Evolutionary conservation across 2,329 filamentous ascomycete genomes (phyloP).

Genomic region (Sporothrix pseudoabietina): DNA sequence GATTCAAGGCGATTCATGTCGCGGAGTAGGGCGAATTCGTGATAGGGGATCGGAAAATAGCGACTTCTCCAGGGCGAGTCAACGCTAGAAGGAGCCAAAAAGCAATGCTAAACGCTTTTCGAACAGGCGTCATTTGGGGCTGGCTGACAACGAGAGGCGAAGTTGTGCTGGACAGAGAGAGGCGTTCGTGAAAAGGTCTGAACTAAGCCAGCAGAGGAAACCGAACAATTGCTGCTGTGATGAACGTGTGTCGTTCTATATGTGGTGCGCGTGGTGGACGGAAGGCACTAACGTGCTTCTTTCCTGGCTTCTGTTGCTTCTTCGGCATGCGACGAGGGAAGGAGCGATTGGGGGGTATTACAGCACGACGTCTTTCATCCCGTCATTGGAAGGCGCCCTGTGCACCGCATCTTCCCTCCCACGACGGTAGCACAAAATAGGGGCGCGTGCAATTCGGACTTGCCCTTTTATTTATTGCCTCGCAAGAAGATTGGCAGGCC

Average conservation of each 20-base stretch:
- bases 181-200: background rate
- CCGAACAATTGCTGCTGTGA: background rate
- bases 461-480: background rate
- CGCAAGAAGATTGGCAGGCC: background rate
- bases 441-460: background rate
- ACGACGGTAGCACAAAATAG: background rate
- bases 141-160: background rate
- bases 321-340: background rate
- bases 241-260: background rate
- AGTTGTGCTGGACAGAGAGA: background rate
- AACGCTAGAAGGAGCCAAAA: slow-evolving; percentile 16
- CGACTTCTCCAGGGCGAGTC: background rate
- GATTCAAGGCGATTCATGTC: background rate
- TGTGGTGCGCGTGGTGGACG: background rate
- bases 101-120: background rate
- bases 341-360: too few species aligned
- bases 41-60: slow-evolving; percentile 4
- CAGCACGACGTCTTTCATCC: background rate
- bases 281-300: slow-evolving; percentile 12
- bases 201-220: background rate
- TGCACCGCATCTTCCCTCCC: slow-evolving; percentile 6
- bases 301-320: slow-evolving; percentile 10
- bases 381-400: background rate
- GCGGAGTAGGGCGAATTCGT: slow-evolving; percentile 8
- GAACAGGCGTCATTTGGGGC: background rate